Conservation (phyloP, 1,284 basidiomycete genomes). For the Agroathelia rolfsii region DNA sequence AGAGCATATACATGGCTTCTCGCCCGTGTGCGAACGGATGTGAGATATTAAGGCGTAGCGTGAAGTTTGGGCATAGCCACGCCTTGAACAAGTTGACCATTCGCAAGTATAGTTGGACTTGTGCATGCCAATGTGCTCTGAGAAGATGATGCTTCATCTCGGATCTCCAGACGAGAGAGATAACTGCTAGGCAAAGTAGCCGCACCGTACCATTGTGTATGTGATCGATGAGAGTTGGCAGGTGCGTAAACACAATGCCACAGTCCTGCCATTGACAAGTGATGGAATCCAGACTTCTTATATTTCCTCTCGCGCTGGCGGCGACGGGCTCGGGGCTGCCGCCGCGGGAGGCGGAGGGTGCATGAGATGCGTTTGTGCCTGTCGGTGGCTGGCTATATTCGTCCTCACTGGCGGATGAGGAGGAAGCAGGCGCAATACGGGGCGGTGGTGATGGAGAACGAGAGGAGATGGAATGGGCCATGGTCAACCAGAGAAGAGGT, state of each 20-base stretch:
- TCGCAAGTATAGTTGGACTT: conserved; percentile 84
- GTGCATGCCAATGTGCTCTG: conserved; percentile 78
- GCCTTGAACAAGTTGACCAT: conserved; percentile 74
- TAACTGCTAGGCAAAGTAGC: no score
- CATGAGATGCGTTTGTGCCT: conserved; percentile 7
- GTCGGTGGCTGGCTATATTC: no score
- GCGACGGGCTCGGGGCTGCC: conserved; percentile 21
- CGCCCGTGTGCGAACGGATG: conserved; percentile 83
- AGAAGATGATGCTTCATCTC: no score
- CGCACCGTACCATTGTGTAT: conserved; percentile 57
- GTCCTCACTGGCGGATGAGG: no score
- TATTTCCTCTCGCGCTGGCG: no score
- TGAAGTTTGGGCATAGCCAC: conserved; percentile 76
- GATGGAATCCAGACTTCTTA: no score
- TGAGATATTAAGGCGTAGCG: conserved; percentile 84
- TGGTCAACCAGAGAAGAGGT: no score
- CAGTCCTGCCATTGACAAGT: conserved; percentile 77
- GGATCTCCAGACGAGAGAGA: no score
- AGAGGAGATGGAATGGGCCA: no score
- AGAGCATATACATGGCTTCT: conserved; percentile 84
- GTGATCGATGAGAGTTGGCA: conserved; percentile 68
- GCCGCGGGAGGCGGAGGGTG: conserved; percentile 11
- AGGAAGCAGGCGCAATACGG: no score
- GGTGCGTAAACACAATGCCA: conserved; percentile 56
- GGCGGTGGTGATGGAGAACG: no score